Conservation (phyloP, 225 moss, liverwort and hornwort species). For the Anthoceros angustus region DNA sequence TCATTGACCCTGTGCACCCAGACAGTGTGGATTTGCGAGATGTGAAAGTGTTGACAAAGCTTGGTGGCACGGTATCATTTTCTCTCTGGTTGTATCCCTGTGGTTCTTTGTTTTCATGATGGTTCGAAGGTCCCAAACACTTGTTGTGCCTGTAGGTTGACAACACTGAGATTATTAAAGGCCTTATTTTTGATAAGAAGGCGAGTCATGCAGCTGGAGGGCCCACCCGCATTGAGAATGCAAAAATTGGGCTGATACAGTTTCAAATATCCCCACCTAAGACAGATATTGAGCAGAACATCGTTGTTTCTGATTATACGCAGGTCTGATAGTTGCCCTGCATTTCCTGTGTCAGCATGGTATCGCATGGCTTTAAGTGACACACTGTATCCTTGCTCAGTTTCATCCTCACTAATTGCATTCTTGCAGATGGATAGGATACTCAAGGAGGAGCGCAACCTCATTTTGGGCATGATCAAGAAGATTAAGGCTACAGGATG, state of each 20-base stretch:
- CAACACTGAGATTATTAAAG: constrained; percentile 88
- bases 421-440: constrained; percentile 80
- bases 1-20: constrained; percentile 68
- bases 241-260: constrained; percentile 82
- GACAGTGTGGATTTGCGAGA: constrained; percentile 72
- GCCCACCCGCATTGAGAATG: constrained; percentile 72
- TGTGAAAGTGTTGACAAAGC: constrained; percentile 84
- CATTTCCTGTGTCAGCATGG: background rate
- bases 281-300: constrained; percentile 91
- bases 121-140: too few relatives aligned
- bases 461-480: constrained; percentile 93
- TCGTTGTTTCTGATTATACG: constrained; percentile 89
- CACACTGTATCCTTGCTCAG: background rate
- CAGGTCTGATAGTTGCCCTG: constrained; percentile 30
- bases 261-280: constrained; percentile 96
- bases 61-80: constrained; percentile 68
- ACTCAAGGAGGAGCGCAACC: constrained; percentile 92
- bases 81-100: background rate
- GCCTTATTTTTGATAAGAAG: constrained; percentile 87
- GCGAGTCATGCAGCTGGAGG: constrained; percentile 95
- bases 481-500: constrained; percentile 90
- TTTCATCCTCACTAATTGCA: too few relatives aligned
- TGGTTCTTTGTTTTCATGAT: background rate
- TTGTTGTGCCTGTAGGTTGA: constrained; percentile 39
- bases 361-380: background rate